Evolutionary conservation across 345 rosid genomes (phyloP), one percentile per base, ranked within the genome.

Genomic region (Linum lewisii): DNA sequence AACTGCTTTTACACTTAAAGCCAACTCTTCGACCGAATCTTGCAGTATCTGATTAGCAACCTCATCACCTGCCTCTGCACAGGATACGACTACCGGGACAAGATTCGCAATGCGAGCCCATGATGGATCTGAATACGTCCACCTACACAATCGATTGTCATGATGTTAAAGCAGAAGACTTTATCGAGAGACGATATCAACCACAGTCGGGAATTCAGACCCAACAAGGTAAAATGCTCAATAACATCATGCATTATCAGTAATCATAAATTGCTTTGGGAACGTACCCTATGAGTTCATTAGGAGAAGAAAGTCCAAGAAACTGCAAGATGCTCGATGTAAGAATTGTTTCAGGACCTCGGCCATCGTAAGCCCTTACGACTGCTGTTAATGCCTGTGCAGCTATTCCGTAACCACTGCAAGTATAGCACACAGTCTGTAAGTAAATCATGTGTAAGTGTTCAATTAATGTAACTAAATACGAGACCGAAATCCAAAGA

Each of bases 371-470:
- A 52, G 94, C 99, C 82, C 81, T 84, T 47, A 93, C 66, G 59
- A 89, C 78, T 24, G 97, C 97, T 26, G 94, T 87, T 57, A 89
- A 77, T 63, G 97, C 97, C 71, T 78, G 96, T 51, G 97, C 96
- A 71, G 99, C 81, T 67, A 93, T 93, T 63, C 99, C 97, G 76
- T 89, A 93, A 58, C 91, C 84, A 81, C 89, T 82, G 82, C 73
- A 76, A 24, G n/a, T 13, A 58, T 59, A 44, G 16, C 58, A 63
- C 37, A 42, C 55, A 61, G 16, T 55, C 25, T 15, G n/a, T 7
- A 19, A 20, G 7, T 10, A 38, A 38, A 38, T 38, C 45, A 38
- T 38, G 11, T 38, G 16, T 15, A 13, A 42, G 47, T 11, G 4
- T 42, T 42, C 18, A 0, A 42, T 42, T 42, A 42, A 42, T 42